Base-by-base conservation (phyloP, 176 grass and related monocot species). In the Cenchrus purpureus region DNA sequence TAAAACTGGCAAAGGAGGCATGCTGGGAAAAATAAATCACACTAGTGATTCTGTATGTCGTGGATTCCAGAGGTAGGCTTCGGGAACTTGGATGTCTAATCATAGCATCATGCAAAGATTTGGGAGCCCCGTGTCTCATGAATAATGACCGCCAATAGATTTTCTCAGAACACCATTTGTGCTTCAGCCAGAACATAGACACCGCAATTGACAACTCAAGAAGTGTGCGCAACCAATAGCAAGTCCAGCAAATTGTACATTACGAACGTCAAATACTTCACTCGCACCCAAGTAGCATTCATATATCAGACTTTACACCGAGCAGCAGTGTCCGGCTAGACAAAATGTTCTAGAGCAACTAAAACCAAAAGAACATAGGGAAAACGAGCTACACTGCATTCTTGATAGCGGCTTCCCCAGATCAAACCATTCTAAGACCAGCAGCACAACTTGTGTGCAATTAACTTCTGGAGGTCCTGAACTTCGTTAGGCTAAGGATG, bases 401-500 rank as follows among this genome's bases (percentile, higher is more conserved):
- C 40, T 59, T 78, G 22, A 83, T 58, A 67, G 17, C 25, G 11
- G 28, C 5, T 76, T 83, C 66, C 45, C 78, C 29, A 74, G 43
- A 51, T 59, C 5, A 53, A 20, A 50, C 8, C 60, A 78, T 73
- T 32, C 14, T 68, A 68, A 28, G 48, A 74, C 59, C 54, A 20
- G 2, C 7, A 53, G 68, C 16, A 65, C 53, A 12, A 43, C 51
- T 79, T 43, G 49, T 43, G 49, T 52, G 78, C 66, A 72, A 19
- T 49, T 2, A 31, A 65, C 56, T 48, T 1, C 74, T 34, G 22
- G 37, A 74, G 31, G 49, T 61, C 31, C 50, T 79, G 16, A 46
- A 42, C 53, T 74, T 79, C 50, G 71, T 68, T 81, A 89, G 78
- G 76, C 53, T 59, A 81, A 16, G 50, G 8, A 42, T 42, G 32